Evolutionary conservation across 176 grass and related monocot genomes (phyloP).

Genomic region (Elaeis guineensis): DNA sequence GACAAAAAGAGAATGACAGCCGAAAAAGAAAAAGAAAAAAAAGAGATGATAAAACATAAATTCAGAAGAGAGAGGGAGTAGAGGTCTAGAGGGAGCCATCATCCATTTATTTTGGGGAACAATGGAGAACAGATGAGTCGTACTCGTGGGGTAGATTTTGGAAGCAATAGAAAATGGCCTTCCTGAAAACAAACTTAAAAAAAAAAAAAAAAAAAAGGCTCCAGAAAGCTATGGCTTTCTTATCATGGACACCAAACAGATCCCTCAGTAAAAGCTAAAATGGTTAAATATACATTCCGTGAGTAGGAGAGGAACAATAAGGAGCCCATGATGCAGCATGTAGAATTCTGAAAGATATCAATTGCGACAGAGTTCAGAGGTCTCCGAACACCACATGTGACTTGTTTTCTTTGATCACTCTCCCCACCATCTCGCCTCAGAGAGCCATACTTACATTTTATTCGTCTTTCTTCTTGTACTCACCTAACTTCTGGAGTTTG

Average conservation of each 20-base stretch:
- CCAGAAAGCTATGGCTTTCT: neutral
- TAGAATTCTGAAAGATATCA: too few species aligned
- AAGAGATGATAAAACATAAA: too few species aligned
- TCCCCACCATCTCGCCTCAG: neutral
- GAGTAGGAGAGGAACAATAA: neutral
- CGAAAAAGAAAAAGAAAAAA: too few species aligned
- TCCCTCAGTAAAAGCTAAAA: neutral
- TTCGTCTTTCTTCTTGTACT: neutral
- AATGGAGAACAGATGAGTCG: too few species aligned
- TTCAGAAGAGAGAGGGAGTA: too few species aligned
- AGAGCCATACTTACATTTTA: neutral
- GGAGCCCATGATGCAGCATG: neutral
- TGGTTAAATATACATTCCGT: neutral
- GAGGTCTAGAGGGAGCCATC: too few species aligned
- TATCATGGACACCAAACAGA: neutral
- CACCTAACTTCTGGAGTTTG: too few species aligned
- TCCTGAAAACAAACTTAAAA: neutral
- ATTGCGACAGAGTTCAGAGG: neutral
- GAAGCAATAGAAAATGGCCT: neutral
- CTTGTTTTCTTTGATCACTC: neutral
- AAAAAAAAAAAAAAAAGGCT: neutral
- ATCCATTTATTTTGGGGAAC: too few species aligned
- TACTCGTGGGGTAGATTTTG: too few species aligned
- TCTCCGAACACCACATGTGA: constrained; percentile 18
- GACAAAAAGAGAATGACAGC: too few species aligned